Conservation (phyloP, 192 early-diverging fungal genomes). For the Phycomyces blakesleeanus region DNA sequence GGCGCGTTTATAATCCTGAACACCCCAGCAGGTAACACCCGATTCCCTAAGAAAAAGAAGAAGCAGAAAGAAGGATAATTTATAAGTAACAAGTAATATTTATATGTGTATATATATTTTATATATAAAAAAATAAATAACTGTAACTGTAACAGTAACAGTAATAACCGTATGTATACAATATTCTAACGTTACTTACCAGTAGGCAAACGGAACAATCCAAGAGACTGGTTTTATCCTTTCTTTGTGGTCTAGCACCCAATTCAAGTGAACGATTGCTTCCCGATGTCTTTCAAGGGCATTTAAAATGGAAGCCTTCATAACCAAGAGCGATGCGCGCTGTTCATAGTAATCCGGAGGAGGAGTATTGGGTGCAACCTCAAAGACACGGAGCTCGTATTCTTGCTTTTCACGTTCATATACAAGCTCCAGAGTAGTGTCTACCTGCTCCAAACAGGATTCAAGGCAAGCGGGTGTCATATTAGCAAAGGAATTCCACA, state of each 20-base stretch:
- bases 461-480: conserved; percentile 40
- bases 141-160: no score
- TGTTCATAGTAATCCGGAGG: conserved; percentile 41
- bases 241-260: conserved; percentile 46
- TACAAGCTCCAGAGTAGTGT: conserved; percentile 24
- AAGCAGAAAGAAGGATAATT: no score
- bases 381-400: conserved; percentile 32
- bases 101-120: no score
- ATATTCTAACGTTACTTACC: no score
- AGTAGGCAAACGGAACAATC: conserved; percentile 53
- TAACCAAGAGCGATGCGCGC: conserved; percentile 41
- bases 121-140: no score
- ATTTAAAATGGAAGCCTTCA: conserved; percentile 50
- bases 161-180: no score
- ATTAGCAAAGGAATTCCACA: conserved; percentile 48
- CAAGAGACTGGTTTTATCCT: conserved; percentile 41
- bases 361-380: conserved; percentile 29
- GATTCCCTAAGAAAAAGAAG: no score
- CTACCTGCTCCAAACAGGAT: conserved; percentile 27
- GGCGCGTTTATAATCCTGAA: conserved; percentile 32
- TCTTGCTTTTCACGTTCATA: conserved; percentile 41
- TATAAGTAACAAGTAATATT: no score
- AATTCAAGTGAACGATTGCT: conserved; percentile 41
- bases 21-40: conserved; percentile 45
- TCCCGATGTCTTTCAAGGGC: conserved; percentile 40